These are phyloP conservation scores for Apiospora pterosperma DNA, from an alignment of 2,329 filamentous ascomycete species.

Conservation along the genomic window DNA sequence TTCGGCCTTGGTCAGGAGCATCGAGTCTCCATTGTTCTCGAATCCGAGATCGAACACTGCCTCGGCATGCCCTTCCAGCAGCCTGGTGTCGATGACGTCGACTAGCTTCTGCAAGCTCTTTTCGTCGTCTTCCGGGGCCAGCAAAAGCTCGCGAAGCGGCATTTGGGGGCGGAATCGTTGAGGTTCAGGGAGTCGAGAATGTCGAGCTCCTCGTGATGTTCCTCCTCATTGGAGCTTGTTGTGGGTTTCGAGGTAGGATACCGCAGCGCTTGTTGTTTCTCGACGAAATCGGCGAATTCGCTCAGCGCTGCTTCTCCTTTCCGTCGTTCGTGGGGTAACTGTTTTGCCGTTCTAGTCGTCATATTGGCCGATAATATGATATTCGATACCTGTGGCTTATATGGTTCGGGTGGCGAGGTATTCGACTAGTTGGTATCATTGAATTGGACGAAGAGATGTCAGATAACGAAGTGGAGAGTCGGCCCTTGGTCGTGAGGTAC, in stretches of 20 bases:
- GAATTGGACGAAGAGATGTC: background rate
- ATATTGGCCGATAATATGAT: background rate
- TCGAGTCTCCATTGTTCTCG: conserved; percentile 83
- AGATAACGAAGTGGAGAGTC: background rate
- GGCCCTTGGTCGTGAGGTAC: background rate
- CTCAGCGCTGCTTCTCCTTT: conserved; percentile 60
- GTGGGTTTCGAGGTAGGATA: conserved; percentile 44
- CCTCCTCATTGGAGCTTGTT: conserved; percentile 49
- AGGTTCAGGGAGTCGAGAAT: conserved; percentile 75
- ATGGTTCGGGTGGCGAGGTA: background rate
- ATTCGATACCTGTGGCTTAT: background rate
- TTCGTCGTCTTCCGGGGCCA: conserved; percentile 45
- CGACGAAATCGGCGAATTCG: conserved; percentile 97
- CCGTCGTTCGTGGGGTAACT: background rate
- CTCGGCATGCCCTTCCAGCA: conserved; percentile 85
- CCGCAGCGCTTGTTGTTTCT: conserved; percentile 81
- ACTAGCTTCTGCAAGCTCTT: conserved; percentile 61
- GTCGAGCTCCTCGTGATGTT: conserved; percentile 89
- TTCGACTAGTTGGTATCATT: conserved; percentile 2
- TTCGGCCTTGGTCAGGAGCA: conserved; percentile 70
- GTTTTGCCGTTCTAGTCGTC: background rate
- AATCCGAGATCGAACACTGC: conserved; percentile 88
- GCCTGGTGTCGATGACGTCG: conserved; percentile 61
- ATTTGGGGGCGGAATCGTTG: conserved; percentile 64
- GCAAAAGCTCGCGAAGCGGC: conserved; percentile 72